Evolutionary conservation across 306 rosid species (phyloP).

Genomic region (Quercus variabilis): DNA sequence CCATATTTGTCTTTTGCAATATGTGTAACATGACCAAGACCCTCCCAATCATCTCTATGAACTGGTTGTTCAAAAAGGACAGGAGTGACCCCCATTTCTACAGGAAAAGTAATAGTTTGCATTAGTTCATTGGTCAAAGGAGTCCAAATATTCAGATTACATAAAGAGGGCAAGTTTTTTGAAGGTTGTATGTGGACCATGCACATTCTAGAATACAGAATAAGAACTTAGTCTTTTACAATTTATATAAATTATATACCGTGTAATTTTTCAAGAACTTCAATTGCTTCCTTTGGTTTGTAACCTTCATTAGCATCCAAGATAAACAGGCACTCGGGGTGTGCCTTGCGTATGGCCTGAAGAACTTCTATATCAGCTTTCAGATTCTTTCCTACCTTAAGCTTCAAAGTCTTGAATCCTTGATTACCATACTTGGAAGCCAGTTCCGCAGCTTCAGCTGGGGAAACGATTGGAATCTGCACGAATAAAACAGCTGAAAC

Average conservation of each 20-base stretch:
- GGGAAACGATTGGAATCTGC: constrained; percentile 88
- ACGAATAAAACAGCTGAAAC: constrained; percentile 21
- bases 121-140: constrained; percentile 8
- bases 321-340: constrained; percentile 76
- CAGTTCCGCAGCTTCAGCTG: constrained; percentile 73
- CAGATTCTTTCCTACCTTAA: constrained; percentile 86
- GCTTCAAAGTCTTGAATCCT: constrained; percentile 81
- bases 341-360: constrained; percentile 69
- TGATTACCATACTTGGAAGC: constrained; percentile 70
- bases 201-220: constrained; percentile 3
- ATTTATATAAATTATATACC: constrained; percentile 39
- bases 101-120: constrained; percentile 18
- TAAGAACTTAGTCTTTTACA: not conserved
- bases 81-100: constrained; percentile 86
- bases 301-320: constrained; percentile 97
- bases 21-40: constrained; percentile 68
- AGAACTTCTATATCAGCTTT: constrained; percentile 81
- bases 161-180: too few relatives aligned
- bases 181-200: not conserved
- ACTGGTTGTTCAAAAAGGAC: constrained; percentile 89
- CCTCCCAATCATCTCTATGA: constrained; percentile 98
- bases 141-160: not conserved
- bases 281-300: constrained; percentile 70
- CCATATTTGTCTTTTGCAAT: constrained; percentile 69
- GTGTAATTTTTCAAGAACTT: constrained; percentile 76